Base-by-base conservation (phyloP, 345 rosid genomes). In the Gossypium turneri region DNA sequence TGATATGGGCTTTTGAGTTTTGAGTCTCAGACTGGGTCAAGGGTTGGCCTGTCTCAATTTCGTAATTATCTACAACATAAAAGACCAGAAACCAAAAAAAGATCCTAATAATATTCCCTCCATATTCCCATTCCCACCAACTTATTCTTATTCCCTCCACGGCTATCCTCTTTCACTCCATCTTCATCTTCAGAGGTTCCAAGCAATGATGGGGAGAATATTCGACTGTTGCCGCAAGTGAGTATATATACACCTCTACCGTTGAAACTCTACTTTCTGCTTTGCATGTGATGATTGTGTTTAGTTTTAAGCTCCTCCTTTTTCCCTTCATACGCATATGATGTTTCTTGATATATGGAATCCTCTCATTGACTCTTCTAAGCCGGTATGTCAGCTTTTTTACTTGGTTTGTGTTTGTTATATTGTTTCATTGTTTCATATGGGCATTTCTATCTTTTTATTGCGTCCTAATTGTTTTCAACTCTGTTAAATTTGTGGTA, bases 81-180 rank as follows among this genome's bases (percentile, higher is more conserved):
- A 67, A 13, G 41, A 24, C 5, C 13, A 24, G 13, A 3, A 25
- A 4, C 16, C 2, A 13, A 15, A 25, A 34, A 50, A 27, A 50
- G 72, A 68, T 68, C 22, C 72, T 15, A 16, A 68, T 25, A 68
- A 68, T 68, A 68, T 67, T 48, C 56, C 57, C 20, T 24, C 43
- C 57, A 47, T 47, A 67, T 68, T 67, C 72, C 38, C 22, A 7
- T 56, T 24, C 60, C 44, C 24, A 15, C 24, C 3, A 15, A 50
- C 44, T 68, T 50, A 25, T 68, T 68, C 58, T 50, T 50, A 9
- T 68, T 67, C 41, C 56, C 19, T 67, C 20, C 56, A 12, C 2
- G 34, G 27, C 41, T 59, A 2, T 38, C 27, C 19, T 24, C n/a
- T 22, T 52, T 66, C 29, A 20, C 62, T 57, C 5, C 62, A 10